A percentile compares a stretch with the other conserved stretches of the same genome.
These are phyloP conservation scores for Closterium sp. DNA, from an alignment of 139 green algal genomes.

Conservation along the genomic window DNA sequence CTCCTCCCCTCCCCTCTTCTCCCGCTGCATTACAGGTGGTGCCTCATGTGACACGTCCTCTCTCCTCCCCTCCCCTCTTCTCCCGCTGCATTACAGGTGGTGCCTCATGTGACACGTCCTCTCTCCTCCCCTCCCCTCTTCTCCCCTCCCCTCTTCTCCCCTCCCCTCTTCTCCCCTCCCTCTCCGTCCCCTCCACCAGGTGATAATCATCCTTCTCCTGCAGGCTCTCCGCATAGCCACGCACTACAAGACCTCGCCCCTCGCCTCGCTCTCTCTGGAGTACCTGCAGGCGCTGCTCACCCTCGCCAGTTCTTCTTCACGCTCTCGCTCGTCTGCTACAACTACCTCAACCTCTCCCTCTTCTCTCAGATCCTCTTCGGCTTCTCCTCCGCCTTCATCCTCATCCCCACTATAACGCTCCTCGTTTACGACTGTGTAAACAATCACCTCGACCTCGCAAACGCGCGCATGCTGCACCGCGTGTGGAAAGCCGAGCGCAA, in stretches of 20 bases:
- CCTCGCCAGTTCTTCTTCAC: constrained; percentile 16
- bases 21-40: too few relatives aligned
- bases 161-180: too few relatives aligned
- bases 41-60: too few relatives aligned
- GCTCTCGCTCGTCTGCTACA: not conserved
- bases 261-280: constrained; percentile 1
- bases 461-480: not conserved
- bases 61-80: too few relatives aligned
- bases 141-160: too few relatives aligned
- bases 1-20: too few relatives aligned
- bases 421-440: constrained; percentile 1
- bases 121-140: too few relatives aligned
- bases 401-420: not conserved
- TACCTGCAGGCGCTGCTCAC: not conserved
- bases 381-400: not conserved
- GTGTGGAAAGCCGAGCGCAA: not conserved
- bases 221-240: constrained; percentile 2
- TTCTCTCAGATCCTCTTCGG: constrained; percentile 14
- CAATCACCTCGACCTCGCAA: not conserved
- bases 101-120: too few relatives aligned
- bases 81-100: too few relatives aligned
- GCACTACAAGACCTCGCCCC: not conserved
- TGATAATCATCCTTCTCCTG: not conserved
- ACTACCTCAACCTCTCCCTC: constrained; percentile 1
- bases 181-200: not conserved